Percentiles rank a stretch among this genome's conserved stretches.
Conservation (phyloP, 441 rosid species). For the Adansonia gregorii region DNA sequence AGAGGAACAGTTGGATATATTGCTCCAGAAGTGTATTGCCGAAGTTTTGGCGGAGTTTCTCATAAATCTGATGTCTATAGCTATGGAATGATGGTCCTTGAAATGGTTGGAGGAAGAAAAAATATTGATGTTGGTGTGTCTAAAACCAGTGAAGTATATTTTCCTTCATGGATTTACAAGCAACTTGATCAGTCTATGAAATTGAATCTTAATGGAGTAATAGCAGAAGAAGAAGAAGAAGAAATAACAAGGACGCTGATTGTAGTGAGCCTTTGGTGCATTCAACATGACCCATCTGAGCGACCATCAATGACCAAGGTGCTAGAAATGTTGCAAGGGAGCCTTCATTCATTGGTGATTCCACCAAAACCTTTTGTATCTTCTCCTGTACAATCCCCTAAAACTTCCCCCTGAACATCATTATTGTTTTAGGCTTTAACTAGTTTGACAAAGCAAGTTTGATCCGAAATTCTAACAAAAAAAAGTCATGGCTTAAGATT, state of each 20-base stretch:
- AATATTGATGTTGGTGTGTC: background rate
- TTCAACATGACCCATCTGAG: constrained; percentile 34
- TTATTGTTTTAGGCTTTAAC: background rate
- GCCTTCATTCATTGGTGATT: background rate
- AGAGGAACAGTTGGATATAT: constrained; percentile 1
- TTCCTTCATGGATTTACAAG: constrained; percentile 34
- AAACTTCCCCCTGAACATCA: background rate
- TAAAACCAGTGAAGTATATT: constrained; percentile 21
- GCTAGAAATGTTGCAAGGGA: constrained; percentile 31
- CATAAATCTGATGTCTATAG: constrained; percentile 1
- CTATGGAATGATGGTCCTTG: constrained; percentile 45
- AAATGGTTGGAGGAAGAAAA: constrained; percentile 39
- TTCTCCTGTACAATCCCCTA: background rate
- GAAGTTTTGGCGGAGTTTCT: background rate
- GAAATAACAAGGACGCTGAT: constrained; percentile 35
- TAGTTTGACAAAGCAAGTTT: background rate
- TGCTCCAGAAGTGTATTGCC: background rate
- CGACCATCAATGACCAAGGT: constrained; percentile 43
- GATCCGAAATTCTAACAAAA: too few relatives aligned
- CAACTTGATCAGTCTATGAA: constrained; percentile 24
- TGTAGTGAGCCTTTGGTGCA: constrained; percentile 44
- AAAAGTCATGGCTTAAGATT: too few relatives aligned
- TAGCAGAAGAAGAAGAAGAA: constrained; percentile 32
- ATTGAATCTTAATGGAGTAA: background rate
- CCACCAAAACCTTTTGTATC: background rate